Conservation (phyloP, 495 filamentous ascomycete species). For the Parachaetomium inaequale region DNA sequence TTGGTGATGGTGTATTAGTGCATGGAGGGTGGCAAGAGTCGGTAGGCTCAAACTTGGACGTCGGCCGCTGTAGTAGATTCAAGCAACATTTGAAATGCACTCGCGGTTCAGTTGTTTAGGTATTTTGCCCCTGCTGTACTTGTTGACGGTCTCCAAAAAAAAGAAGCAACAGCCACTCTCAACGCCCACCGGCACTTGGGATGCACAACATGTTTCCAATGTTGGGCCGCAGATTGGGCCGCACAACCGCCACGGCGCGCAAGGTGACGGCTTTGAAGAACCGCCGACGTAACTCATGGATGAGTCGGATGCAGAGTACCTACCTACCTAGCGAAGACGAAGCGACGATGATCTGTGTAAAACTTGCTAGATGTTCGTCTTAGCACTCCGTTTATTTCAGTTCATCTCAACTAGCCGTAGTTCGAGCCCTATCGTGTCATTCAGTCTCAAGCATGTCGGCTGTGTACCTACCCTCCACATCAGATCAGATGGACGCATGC, state of each 20-base stretch:
- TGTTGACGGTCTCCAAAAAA: too few species aligned
- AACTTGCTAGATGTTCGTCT: too few species aligned
- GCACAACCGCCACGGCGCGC: slow-evolving; percentile 13
- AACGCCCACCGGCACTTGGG: slow-evolving; percentile 3
- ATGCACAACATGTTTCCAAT: slow-evolving; percentile 28
- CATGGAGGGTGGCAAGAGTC: not conserved
- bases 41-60: not conserved
- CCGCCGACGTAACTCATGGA: not conserved
- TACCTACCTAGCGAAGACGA: too few species aligned
- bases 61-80: not conserved
- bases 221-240: slow-evolving; percentile 32
- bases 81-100: not conserved
- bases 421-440: not conserved
- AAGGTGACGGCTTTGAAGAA: not conserved
- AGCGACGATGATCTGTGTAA: too few species aligned
- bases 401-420: too few species aligned
- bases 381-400: too few species aligned
- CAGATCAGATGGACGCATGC: slow-evolving; percentile 1
- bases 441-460: not conserved
- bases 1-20: not conserved
- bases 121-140: not conserved
- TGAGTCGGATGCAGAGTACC: not conserved
- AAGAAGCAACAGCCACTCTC: not conserved
- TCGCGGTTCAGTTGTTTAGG: not conserved
- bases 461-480: not conserved